These are phyloP conservation scores for Planoprotostelium fungivorum DNA, from an alignment of 78 protist species.

Conservation along the genomic window DNA sequence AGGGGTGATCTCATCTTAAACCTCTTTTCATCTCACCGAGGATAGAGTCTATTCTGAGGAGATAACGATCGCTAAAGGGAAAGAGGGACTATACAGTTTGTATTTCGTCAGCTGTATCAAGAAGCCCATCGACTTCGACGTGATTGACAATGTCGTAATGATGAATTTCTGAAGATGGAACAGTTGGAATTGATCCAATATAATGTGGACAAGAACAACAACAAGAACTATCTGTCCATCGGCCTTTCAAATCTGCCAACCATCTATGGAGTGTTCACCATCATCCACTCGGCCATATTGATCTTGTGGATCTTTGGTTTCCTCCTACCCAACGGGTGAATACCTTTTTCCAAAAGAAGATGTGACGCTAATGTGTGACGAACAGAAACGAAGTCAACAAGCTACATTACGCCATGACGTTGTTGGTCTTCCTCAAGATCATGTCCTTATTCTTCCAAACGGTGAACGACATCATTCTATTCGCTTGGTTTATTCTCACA, in stretches of 20 bases:
- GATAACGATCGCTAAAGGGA: background rate
- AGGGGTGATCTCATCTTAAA: no score
- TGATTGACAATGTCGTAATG: background rate
- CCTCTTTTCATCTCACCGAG: background rate
- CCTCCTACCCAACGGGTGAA: slow-evolving; percentile 28
- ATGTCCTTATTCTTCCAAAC: slow-evolving; percentile 27
- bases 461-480: slow-evolving; percentile 7
- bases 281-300: slow-evolving; percentile 7
- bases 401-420: slow-evolving; percentile 26
- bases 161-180: background rate
- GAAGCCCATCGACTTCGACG: slow-evolving; percentile 15
- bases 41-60: background rate
- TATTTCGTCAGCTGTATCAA: slow-evolving; percentile 25
- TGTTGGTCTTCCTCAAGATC: slow-evolving; percentile 16
- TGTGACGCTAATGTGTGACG: background rate
- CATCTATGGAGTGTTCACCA: slow-evolving; percentile 20
- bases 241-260: slow-evolving; percentile 41
- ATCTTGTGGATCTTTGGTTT: slow-evolving; percentile 32
- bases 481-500: background rate
- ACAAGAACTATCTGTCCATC: slow-evolving; percentile 24
- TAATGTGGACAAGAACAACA: slow-evolving; percentile 24
- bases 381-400: slow-evolving; percentile 29
- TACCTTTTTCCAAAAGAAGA: background rate
- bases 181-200: slow-evolving; percentile 39
- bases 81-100: slow-evolving; percentile 31